Base-by-base conservation (phyloP, 768 basidiomycete genomes). In the Russula virescens region DNA sequence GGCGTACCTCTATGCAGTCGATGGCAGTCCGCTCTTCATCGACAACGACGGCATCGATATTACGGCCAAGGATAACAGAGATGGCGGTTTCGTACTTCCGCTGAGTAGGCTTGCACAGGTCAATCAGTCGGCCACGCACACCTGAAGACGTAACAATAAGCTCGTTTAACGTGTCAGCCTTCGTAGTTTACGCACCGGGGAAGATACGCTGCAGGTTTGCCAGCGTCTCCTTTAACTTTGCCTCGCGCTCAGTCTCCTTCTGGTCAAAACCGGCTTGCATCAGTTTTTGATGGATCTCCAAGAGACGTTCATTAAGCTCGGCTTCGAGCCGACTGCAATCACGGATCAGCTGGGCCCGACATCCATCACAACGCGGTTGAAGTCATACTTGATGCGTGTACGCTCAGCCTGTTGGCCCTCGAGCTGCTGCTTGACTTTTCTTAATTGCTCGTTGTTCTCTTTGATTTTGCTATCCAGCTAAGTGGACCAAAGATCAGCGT, bases 21-120 rank as follows among this genome's bases (percentile, higher is more conserved):
- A 98, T 97, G 1, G 93, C 97, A 1, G 91, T 95, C 75, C 91
- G 94, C 77, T 98, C 95, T 70, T 93, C 89, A 69, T 99, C 96
- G 1, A 98, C 95, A 9, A 99, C 92, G 59, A 99, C 83, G 1
- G 94, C 91, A 69, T 98, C 97, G 60, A 94, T 89, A 71, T 98
- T 94, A 56, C 96, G 82, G 0, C 97, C 97, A 2, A 99, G 81
- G 25, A 98, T 86, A 35, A 94, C 92, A 1, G 90, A 86, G 14
- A 99, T 91, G 0, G 97, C 93, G 0, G 84, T 83, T 71, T 97
- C 91, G 71, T 96, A 98, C 74, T 96, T 96, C 58, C 89, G 82
- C 57, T 88, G 86, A 2, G 90, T 91, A 6, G 97, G 96, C 71
- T 96, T 94, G 78, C 96, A 98, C 8, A 98, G 79, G 72, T 98